Evolutionary conservation across 495 filamentous ascomycete genomes (phyloP).

Genomic region (Tuber magnatum): DNA sequence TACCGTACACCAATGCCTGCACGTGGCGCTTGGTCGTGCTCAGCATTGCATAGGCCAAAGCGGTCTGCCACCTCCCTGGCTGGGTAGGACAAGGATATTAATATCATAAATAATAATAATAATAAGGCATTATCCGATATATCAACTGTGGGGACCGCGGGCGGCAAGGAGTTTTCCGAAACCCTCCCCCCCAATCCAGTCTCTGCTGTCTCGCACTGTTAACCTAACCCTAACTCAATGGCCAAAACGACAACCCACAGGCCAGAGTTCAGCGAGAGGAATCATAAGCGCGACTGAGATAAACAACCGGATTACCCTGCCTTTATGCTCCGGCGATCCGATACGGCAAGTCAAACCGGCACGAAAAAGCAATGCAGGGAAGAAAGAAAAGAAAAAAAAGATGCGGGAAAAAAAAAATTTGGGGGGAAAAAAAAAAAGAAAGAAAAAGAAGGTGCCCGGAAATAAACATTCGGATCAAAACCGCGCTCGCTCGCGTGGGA

Average conservation of each 20-base stretch:
- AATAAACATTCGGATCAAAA: neutral
- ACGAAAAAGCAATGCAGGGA: neutral
- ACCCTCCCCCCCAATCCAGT: neutral
- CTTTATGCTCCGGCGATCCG: neutral
- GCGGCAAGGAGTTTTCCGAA: conserved; percentile 2
- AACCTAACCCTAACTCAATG: neutral
- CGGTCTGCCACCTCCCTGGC: neutral
- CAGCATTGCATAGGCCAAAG: neutral
- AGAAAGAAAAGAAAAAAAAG: neutral
- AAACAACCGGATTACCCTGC: neutral
- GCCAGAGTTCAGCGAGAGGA: no score
- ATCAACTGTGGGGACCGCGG: neutral
- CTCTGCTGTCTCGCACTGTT: neutral
- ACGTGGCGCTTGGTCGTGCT: neutral
- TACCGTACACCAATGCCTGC: neutral
- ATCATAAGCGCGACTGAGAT: neutral
- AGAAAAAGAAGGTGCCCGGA: neutral
- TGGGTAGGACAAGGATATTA: neutral
- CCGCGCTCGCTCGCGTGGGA: neutral
- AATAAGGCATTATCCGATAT: neutral
- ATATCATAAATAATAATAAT: neutral
- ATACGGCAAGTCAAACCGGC: neutral
- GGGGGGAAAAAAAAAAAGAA: neutral
- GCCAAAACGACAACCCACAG: neutral
- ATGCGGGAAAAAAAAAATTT: no score